Evolutionary conservation across 1,284 basidiomycete species (phyloP).

Genomic region (Pseudozyma pruni): DNA sequence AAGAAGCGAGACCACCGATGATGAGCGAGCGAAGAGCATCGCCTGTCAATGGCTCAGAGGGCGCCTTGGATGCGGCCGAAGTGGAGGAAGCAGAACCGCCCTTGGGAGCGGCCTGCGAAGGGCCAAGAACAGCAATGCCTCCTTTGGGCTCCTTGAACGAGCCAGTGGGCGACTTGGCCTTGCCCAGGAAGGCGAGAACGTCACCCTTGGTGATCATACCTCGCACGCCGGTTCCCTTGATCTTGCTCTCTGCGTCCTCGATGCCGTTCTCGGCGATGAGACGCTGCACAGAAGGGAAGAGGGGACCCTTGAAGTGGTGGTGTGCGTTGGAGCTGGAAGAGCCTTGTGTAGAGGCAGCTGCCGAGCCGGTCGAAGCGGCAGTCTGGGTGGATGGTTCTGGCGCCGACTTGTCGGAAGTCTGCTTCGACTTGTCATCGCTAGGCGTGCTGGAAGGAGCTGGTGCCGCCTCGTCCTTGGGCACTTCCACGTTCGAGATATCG

Average conservation of each 20-base stretch:
- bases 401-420: conserved; percentile 29
- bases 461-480: conserved; percentile 44
- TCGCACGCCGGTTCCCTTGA: conserved; percentile 69
- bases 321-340: conserved; percentile 36
- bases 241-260: conserved; percentile 62
- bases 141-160: conserved; percentile 51
- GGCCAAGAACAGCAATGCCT: conserved; percentile 55
- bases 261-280: conserved; percentile 63
- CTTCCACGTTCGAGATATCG: conserved; percentile 67
- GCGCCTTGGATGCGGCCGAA: conserved; percentile 16
- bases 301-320: conserved; percentile 38
- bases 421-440: conserved; percentile 13
- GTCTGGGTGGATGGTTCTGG: conserved; percentile 31
- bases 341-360: conserved; percentile 27
- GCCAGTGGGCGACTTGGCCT: conserved; percentile 56
- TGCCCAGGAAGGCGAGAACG: conserved; percentile 68
- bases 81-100: conserved; percentile 18
- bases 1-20: conserved; percentile 46
- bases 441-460: conserved; percentile 14
- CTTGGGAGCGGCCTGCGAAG: conserved; percentile 43
- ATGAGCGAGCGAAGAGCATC: conserved; percentile 51
- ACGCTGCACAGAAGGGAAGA: conserved; percentile 68
- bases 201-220: conserved; percentile 70
- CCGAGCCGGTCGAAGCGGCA: conserved; percentile 31
- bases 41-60: conserved; percentile 40